Evolutionary conservation across 2,329 filamentous ascomycete genomes (phyloP).

Genomic region (Orbilia javanica): DNA sequence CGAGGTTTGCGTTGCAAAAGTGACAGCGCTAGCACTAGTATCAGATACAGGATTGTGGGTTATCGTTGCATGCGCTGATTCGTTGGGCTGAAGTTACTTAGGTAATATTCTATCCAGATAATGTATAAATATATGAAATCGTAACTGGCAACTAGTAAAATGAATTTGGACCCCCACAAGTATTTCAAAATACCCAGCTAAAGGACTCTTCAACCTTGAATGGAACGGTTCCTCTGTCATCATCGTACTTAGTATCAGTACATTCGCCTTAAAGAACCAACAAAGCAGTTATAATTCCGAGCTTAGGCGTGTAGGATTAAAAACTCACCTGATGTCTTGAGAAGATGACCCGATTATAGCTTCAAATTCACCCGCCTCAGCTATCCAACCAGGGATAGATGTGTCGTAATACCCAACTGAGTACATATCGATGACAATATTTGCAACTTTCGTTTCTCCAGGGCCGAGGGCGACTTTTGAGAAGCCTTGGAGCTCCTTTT

Average conservation of each 20-base stretch:
- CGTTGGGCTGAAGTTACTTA: not conserved
- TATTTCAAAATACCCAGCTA: slow-evolving; percentile 73
- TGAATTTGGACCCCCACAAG: not conserved
- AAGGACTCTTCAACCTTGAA: slow-evolving; percentile 76
- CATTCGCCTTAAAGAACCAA: not conserved
- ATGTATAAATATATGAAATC: too few species aligned
- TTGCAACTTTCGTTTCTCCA: slow-evolving; percentile 67
- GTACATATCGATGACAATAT: slow-evolving; percentile 67
- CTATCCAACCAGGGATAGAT: slow-evolving; percentile 73
- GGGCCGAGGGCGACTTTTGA: slow-evolving; percentile 74
- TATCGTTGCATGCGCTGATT: not conserved
- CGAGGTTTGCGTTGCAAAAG: slow-evolving; percentile 62
- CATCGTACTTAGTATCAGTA: slow-evolving; percentile 62
- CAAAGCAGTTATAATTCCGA: not conserved
- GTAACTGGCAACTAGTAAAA: not conserved
- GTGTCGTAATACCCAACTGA: slow-evolving; percentile 74
- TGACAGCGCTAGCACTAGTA: slow-evolving; percentile 28
- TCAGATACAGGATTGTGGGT: slow-evolving; percentile 63
- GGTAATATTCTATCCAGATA: not conserved
- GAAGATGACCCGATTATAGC: slow-evolving; percentile 74
- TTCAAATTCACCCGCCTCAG: slow-evolving; percentile 74
- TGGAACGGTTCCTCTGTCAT: slow-evolving; percentile 66
- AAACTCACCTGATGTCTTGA: slow-evolving; percentile 73
- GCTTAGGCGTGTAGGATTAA: not conserved
- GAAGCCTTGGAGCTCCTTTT: slow-evolving; percentile 75